Conservation (phyloP, 1,284 basidiomycete genomes). For the Earliella scabrosa region DNA sequence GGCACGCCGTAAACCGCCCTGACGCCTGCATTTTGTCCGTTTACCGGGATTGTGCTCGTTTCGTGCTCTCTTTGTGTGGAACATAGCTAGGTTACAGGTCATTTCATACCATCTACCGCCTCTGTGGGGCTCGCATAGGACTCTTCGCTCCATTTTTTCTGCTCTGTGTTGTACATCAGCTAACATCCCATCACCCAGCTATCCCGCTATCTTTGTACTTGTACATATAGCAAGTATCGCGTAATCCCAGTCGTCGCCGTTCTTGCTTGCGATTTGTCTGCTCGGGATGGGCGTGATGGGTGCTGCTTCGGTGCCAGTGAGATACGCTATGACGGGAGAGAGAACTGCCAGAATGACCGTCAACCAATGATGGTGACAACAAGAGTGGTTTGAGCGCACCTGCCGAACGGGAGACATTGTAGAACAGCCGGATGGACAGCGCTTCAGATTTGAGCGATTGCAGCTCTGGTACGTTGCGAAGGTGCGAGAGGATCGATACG, state of each 20-base stretch:
- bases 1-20: constrained; percentile 42
- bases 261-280: constrained; percentile 47
- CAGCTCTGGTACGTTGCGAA: constrained; percentile 20
- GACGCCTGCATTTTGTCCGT: no score
- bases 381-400: constrained; percentile 3
- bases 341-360: constrained; percentile 7
- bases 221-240: constrained; percentile 50
- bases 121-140: constrained; percentile 12
- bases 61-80: no score
- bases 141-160: neutral
- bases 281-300: constrained; percentile 64
- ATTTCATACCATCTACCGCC: neutral
- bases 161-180: constrained; percentile 19
- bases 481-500: constrained; percentile 27
- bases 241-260: constrained; percentile 59
- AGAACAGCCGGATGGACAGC: constrained; percentile 52
- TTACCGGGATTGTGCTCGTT: no score
- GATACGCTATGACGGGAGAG: constrained; percentile 11
- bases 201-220: constrained; percentile 23
- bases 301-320: constrained; percentile 27
- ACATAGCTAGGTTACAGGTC: neutral
- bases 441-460: constrained; percentile 21
- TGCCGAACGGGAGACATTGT: constrained; percentile 33
- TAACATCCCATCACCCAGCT: constrained; percentile 10
- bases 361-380: neutral